Percentiles rank a stretch among this genome's conserved stretches.
phyloP scores from a whole-genome alignment of 140 eudicot species.

The Senecio squalidus region DNA sequence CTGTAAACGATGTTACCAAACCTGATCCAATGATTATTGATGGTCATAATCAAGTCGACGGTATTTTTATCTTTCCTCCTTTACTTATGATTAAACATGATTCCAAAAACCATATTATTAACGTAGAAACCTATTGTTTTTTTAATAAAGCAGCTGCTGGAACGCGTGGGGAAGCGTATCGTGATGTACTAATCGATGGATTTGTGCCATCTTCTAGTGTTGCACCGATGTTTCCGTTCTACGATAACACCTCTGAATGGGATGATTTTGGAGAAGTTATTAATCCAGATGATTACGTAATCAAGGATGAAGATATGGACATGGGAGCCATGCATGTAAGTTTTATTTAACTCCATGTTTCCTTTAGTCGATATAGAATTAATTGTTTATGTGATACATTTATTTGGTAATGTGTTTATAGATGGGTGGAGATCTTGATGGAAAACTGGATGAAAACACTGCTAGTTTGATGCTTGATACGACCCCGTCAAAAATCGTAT shows the following conservation, averaged over 20 bases:
- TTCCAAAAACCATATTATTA: background rate
- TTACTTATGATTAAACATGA: background rate
- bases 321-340: conserved; percentile 55
- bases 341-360: conserved; percentile 1
- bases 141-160: conserved; percentile 60
- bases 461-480: conserved; percentile 82
- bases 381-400: conserved; percentile 2
- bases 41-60: conserved; percentile 46
- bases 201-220: conserved; percentile 74
- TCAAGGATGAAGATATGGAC: conserved; percentile 82
- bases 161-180: conserved; percentile 51
- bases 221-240: conserved; percentile 93
- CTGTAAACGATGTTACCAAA: conserved; percentile 38
- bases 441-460: conserved; percentile 88
- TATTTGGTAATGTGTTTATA: conserved; percentile 14
- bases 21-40: conserved; percentile 80
- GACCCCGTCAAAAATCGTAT: conserved; percentile 89
- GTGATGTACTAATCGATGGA: conserved; percentile 80
- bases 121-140: background rate
- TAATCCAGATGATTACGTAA: conserved; percentile 85
- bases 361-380: background rate
- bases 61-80: conserved; percentile 36
- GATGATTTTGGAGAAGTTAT: conserved; percentile 98
- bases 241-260: conserved; percentile 68
- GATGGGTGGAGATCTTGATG: conserved; percentile 79